These are phyloP conservation scores for Monosporascus ibericus DNA, from an alignment of 2,329 filamentous ascomycete genomes.

Conservation along the genomic window DNA sequence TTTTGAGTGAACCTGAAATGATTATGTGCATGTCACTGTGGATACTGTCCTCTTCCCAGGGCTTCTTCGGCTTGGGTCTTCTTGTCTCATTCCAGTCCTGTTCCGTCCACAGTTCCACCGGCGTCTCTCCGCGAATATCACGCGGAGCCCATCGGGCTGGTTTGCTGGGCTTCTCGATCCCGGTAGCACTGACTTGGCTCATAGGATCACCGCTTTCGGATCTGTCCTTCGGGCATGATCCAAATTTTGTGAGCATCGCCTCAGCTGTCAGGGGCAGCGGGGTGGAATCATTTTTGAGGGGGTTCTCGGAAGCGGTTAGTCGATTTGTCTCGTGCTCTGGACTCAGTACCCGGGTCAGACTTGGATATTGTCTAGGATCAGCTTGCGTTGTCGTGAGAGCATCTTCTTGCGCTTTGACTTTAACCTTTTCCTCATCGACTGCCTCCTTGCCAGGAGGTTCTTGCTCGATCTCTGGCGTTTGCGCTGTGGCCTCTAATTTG, in stretches of 20 bases:
- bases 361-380: not conserved
- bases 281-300: not conserved
- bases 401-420: not conserved
- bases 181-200: not conserved
- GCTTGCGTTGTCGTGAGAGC: not conserved
- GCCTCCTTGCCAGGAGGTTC: no score
- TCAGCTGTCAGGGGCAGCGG: not conserved
- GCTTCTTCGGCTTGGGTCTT: not conserved
- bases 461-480: no score
- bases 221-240: not conserved
- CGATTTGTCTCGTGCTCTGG: not conserved
- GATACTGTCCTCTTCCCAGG: not conserved
- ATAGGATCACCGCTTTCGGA: not conserved
- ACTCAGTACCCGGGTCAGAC: not conserved
- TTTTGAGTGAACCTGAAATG: not conserved
- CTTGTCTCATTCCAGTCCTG: not conserved
- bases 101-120: not conserved
- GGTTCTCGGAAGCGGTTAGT: not conserved
- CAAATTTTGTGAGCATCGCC: not conserved
- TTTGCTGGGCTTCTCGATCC: not conserved
- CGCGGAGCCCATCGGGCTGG: constrained; percentile 1
- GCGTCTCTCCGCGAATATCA: not conserved
- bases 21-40: not conserved
- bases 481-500: no score
- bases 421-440: no score